Percentiles rank a stretch among this genome's conserved stretches.
Evolutionary conservation across 768 basidiomycete genomes (phyloP).

Genomic region (Lactarius pseudohatsudake): DNA sequence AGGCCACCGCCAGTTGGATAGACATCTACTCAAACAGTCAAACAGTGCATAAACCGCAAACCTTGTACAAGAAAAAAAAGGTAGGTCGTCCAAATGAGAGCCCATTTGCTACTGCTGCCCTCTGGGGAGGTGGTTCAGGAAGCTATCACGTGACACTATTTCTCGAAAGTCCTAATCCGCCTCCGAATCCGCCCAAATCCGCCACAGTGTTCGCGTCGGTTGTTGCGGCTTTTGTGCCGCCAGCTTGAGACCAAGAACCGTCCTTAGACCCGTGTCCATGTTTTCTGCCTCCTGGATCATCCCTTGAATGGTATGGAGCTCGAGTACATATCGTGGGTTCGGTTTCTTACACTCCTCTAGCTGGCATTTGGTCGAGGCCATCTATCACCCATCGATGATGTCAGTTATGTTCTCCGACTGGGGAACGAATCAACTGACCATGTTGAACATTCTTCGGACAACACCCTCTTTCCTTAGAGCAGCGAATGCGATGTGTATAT

Average conservation of each 20-base stretch:
- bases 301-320: constrained; percentile 24
- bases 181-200: no score
- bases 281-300: constrained; percentile 29
- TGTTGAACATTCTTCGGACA: constrained; percentile 11
- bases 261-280: constrained; percentile 23
- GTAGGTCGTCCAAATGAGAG: no score
- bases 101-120: no score
- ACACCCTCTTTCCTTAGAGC: constrained; percentile 7
- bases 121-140: no score
- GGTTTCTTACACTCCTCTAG: constrained; percentile 17
- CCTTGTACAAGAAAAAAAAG: no score
- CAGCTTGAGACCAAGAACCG: not conserved
- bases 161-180: no score
- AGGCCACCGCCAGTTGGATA: no score
- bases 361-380: constrained; percentile 22
- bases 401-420: not conserved
- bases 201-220: not conserved
- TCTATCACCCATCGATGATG: not conserved
- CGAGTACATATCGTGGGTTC: constrained; percentile 25
- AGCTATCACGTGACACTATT: no score
- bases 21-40: no score
- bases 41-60: no score
- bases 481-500: constrained; percentile 15
- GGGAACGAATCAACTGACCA: constrained; percentile 9
- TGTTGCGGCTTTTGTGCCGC: constrained; percentile 4